These are phyloP conservation scores for Cladosporium austrohemisphaericum DNA, from an alignment of 2,329 filamentous ascomycete species.

Conservation along the genomic window DNA sequence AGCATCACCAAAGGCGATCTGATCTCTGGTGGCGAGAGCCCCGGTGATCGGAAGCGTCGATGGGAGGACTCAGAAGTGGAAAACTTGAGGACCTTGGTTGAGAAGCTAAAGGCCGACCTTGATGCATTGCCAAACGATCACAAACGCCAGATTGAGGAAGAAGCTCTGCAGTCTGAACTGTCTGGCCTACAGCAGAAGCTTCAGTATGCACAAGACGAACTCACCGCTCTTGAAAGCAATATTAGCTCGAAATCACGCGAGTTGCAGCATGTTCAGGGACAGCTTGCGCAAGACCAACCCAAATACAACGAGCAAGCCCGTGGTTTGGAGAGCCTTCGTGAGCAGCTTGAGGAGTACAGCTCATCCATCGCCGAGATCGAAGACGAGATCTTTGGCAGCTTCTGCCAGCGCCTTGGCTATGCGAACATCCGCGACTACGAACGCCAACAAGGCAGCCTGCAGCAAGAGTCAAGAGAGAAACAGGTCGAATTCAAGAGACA, in stretches of 20 bases:
- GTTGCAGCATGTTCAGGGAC: constrained; percentile 65
- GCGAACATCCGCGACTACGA: constrained; percentile 89
- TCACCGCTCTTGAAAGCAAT: constrained; percentile 76
- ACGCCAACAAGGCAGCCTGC: constrained; percentile 83
- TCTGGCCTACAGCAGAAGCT: constrained; percentile 74
- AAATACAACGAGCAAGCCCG: constrained; percentile 71
- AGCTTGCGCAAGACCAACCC: constrained; percentile 71
- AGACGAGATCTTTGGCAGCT: constrained; percentile 79
- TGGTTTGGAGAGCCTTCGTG: constrained; percentile 61
- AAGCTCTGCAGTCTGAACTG: constrained; percentile 74
- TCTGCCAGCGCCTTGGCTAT: constrained; percentile 85
- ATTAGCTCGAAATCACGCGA: constrained; percentile 80
- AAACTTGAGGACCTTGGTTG: constrained; percentile 70
- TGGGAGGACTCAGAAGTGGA: constrained; percentile 91
- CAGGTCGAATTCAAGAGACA: constrained; percentile 84
- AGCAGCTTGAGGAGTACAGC: constrained; percentile 54
- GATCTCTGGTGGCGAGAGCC: constrained; percentile 91
- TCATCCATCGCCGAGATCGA: constrained; percentile 74
- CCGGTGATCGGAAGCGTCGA: constrained; percentile 64
- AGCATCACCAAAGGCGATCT: constrained; percentile 94
- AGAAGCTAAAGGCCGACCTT: constrained; percentile 74
- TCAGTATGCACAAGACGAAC: constrained; percentile 67
- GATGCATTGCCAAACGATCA: constrained; percentile 75
- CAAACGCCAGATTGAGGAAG: constrained; percentile 71
- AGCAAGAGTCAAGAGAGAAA: constrained; percentile 85